phyloP scores from a whole-genome alignment of 768 basidiomycete species.

The Suillus americanus region DNA sequence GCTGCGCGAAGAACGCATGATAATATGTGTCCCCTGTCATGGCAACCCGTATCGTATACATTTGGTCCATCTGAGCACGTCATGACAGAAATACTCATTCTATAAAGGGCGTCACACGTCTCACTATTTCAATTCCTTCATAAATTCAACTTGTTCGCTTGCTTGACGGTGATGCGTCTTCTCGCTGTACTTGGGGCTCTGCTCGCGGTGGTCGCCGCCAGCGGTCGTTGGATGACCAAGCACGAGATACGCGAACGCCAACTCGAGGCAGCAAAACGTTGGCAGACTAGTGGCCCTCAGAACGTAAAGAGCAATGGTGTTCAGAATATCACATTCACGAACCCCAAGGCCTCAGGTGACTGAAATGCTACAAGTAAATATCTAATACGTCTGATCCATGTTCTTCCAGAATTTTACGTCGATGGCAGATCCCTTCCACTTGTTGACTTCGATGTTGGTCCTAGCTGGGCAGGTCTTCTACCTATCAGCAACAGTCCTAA shows the following conservation, averaged over 20 bases:
- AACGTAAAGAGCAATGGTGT: slow-evolving; percentile 21
- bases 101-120: neutral
- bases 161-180: neutral
- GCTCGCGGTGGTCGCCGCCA: neutral
- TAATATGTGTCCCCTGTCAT: neutral
- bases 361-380: neutral
- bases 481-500: slow-evolving; percentile 61
- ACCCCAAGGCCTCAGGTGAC: neutral
- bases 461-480: slow-evolving; percentile 71
- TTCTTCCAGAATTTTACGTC: slow-evolving; percentile 63
- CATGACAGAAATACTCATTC: neutral
- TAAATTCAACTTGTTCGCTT: neutral
- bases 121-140: neutral
- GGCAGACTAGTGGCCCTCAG: slow-evolving; percentile 10
- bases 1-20: neutral
- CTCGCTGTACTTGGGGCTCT: neutral
- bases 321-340: neutral
- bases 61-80: neutral
- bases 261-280: slow-evolving; percentile 29
- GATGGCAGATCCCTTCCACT: slow-evolving; percentile 63
- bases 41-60: neutral
- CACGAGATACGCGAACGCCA: slow-evolving; percentile 46
- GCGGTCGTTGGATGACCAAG: slow-evolving; percentile 27
- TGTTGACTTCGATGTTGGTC: slow-evolving; percentile 72
- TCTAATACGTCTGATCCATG: slow-evolving; percentile 9